These are phyloP conservation scores for Gaertneriomyces semiglobifer DNA, from an alignment of 192 early-diverging fungal species.

Conservation along the genomic window DNA sequence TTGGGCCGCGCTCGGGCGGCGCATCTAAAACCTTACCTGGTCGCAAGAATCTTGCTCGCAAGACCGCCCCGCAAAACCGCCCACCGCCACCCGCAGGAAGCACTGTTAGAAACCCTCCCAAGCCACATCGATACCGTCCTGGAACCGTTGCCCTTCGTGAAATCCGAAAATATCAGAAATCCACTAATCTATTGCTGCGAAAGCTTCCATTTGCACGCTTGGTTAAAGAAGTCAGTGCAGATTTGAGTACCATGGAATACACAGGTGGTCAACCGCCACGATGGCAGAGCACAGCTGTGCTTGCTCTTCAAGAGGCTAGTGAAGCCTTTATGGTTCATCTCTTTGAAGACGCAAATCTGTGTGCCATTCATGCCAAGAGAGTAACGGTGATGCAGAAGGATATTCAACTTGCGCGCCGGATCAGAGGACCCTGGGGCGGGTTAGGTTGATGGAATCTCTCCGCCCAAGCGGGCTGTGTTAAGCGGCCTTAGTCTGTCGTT, in stretches of 20 bases:
- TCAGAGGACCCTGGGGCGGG: constrained; percentile 79
- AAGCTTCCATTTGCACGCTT: constrained; percentile 87
- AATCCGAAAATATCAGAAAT: constrained; percentile 81
- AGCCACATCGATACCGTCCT: constrained; percentile 60
- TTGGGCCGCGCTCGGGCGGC: too few relatives aligned
- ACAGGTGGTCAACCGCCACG: constrained; percentile 37
- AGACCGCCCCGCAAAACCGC: too few relatives aligned
- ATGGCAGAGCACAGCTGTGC: constrained; percentile 73
- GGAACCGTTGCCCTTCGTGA: constrained; percentile 80
- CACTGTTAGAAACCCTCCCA: constrained; percentile 2
- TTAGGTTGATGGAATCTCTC: constrained; percentile 39
- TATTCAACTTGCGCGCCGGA: constrained; percentile 84
- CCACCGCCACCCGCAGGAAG: not conserved
- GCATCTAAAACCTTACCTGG: too few relatives aligned
- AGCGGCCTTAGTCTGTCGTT: too few relatives aligned
- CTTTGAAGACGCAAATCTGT: constrained; percentile 92
- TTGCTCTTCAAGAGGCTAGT: constrained; percentile 76
- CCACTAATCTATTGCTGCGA: constrained; percentile 70
- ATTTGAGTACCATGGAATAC: constrained; percentile 31
- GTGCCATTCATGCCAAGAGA: constrained; percentile 90
- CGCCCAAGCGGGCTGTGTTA: too few relatives aligned
- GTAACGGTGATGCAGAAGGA: constrained; percentile 92
- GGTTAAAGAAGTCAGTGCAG: constrained; percentile 39
- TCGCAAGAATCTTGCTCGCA: too few relatives aligned
- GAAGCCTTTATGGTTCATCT: constrained; percentile 81